Percentiles rank a stretch among this genome's conserved stretches.
Evolutionary conservation across 2,329 filamentous ascomycete species (phyloP).

Genomic region (Colletotrichum siamense): DNA sequence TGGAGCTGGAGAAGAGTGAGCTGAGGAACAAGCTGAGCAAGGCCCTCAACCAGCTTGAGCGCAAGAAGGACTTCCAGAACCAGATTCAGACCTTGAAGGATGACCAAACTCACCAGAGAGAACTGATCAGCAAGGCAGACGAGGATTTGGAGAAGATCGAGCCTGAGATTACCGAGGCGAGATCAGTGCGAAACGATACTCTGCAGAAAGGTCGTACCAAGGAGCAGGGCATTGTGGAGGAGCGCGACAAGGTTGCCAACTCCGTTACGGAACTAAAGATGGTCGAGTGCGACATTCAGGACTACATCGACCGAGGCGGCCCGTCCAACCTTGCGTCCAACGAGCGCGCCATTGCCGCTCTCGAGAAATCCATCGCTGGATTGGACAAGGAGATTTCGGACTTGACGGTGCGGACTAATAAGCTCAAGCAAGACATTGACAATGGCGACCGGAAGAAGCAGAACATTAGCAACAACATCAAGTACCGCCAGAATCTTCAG

Average conservation of each 20-base stretch:
- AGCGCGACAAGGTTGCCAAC: constrained; percentile 73
- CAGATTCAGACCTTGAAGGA: constrained; percentile 78
- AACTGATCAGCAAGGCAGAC: constrained; percentile 73
- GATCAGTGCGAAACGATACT: constrained; percentile 78
- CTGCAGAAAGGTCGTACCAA: constrained; percentile 72
- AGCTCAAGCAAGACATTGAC: constrained; percentile 76
- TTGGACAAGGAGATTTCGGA: constrained; percentile 72
- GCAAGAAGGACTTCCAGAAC: constrained; percentile 72
- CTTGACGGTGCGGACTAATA: constrained; percentile 75
- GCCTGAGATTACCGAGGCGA: constrained; percentile 78
- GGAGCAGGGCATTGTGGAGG: constrained; percentile 74
- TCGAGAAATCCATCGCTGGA: constrained; percentile 70
- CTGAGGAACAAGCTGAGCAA: constrained; percentile 74
- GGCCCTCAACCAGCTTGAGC: constrained; percentile 78
- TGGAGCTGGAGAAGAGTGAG: constrained; percentile 82
- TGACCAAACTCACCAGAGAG: constrained; percentile 71
- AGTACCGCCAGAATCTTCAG: constrained; percentile 77
- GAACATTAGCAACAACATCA: constrained; percentile 87
- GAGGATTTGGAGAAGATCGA: constrained; percentile 75
- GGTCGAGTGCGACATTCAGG: constrained; percentile 78
- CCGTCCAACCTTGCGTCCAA: constrained; percentile 73
- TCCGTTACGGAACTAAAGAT: constrained; percentile 80
- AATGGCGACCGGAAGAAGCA: constrained; percentile 84
- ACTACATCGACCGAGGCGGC: constrained; percentile 80
- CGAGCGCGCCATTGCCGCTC: constrained; percentile 68